These are phyloP conservation scores for Dalbergia cultrata DNA, from an alignment of 306 rosid genomes.

Conservation along the genomic window DNA sequence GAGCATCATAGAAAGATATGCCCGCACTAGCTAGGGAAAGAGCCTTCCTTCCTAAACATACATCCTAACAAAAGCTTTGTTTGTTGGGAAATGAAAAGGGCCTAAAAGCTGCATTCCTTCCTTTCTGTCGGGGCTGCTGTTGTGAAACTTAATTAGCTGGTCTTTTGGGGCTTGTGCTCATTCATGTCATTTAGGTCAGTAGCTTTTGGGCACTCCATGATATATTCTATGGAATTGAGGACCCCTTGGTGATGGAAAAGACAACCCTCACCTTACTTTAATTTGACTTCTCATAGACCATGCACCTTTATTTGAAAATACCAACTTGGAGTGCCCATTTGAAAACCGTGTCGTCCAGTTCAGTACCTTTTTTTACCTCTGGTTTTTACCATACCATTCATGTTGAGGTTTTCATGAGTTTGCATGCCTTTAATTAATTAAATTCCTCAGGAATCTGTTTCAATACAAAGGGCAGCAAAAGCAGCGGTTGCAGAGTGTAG, in stretches of 20 bases:
- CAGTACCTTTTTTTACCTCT: conserved; percentile 33
- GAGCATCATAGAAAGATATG: no score
- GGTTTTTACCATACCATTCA: conserved; percentile 33
- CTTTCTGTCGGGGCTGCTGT: conserved; percentile 78
- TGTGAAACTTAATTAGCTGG: conserved; percentile 53
- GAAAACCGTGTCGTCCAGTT: conserved; percentile 43
- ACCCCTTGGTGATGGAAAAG: no score
- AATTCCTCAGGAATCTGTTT: conserved; percentile 73
- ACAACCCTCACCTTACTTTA: neutral
- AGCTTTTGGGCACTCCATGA: conserved; percentile 41
- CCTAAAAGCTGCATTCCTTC: conserved; percentile 87
- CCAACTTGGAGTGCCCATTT: conserved; percentile 8
- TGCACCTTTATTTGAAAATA: neutral
- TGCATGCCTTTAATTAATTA: conserved; percentile 40
- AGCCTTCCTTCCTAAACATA: no score
- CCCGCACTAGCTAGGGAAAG: neutral
- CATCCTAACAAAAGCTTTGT: conserved; percentile 60
- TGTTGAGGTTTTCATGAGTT: conserved; percentile 36
- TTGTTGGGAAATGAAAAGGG: conserved; percentile 92
- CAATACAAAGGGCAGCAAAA: conserved; percentile 61
- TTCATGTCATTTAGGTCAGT: conserved; percentile 43
- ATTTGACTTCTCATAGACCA: conserved; percentile 48
- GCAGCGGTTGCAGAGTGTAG: conserved; percentile 52
- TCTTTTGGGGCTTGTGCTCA: conserved; percentile 78
- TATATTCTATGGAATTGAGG: conserved; percentile 43